Conservation (phyloP, 208 protist species). For the Jaenimonas drosophilae region DNA sequence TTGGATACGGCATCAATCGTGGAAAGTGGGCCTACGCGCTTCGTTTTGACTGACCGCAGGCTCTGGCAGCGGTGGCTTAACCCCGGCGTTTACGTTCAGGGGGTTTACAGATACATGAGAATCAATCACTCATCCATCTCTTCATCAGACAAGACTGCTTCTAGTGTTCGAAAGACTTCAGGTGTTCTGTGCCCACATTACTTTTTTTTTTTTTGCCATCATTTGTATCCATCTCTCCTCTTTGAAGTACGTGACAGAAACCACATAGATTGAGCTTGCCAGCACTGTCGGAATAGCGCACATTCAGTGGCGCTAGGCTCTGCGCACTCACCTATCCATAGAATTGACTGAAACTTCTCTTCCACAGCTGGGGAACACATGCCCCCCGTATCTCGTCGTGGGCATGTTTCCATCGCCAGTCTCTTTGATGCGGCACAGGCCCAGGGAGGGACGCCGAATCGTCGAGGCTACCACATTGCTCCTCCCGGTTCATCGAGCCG, state of each 20-base stretch:
- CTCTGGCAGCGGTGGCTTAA: not conserved
- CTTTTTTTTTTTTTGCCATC: conserved; percentile 1
- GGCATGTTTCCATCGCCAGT: conserved; percentile 20
- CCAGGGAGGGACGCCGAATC: not conserved
- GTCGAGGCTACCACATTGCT: conserved; percentile 6
- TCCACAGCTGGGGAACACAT: too few relatives aligned
- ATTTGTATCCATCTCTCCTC: not conserved
- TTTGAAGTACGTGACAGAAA: too few relatives aligned
- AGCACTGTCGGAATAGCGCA: too few relatives aligned
- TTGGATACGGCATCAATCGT: conserved; percentile 37
- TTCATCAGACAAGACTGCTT: too few relatives aligned
- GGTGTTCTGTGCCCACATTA: not conserved
- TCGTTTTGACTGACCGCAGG: conserved; percentile 28
- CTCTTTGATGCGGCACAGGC: conserved; percentile 36
- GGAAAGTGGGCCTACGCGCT: conserved; percentile 52
- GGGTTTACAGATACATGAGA: too few relatives aligned
- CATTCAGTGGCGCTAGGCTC: too few relatives aligned
- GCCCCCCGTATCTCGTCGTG: not conserved
- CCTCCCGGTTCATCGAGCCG: not conserved
- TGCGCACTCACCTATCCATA: too few relatives aligned
- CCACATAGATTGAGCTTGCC: too few relatives aligned
- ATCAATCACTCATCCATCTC: too few relatives aligned
- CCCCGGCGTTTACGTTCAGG: too few relatives aligned
- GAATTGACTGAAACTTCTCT: too few relatives aligned
- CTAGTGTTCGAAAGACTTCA: too few relatives aligned